Evolutionary conservation across 805 yeast genomes (phyloP).

Genomic region (Yamadazyma kitorensis): DNA sequence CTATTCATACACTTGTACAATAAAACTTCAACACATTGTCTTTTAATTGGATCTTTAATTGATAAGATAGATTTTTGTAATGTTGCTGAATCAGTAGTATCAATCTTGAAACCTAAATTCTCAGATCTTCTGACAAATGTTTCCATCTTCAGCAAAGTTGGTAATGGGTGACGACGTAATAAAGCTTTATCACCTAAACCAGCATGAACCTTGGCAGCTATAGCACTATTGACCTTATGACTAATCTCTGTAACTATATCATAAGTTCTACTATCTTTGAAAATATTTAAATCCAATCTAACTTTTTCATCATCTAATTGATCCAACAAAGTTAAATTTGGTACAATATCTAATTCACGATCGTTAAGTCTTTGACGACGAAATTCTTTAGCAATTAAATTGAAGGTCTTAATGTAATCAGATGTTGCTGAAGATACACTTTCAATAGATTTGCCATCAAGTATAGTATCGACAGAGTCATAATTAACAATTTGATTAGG

Average conservation of each 20-base stretch:
- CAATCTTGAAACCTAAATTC: conserved; percentile 64
- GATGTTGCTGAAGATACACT: conserved; percentile 53
- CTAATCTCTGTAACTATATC: conserved; percentile 70
- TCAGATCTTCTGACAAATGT: conserved; percentile 70
- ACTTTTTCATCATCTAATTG: conserved; percentile 85
- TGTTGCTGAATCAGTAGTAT: conserved; percentile 68
- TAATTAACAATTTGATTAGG: conserved; percentile 61
- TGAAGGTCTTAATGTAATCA: conserved; percentile 62
- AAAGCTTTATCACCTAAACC: conserved; percentile 78
- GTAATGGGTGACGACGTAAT: conserved; percentile 83
- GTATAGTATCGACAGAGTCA: conserved; percentile 53
- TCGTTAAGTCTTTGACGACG: conserved; percentile 64
- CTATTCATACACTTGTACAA: conserved; percentile 78
- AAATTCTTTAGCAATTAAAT: conserved; percentile 65
- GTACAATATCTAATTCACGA: conserved; percentile 43
- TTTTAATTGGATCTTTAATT: conserved; percentile 57
- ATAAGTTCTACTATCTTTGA: conserved; percentile 55
- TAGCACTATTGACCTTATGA: conserved; percentile 76
- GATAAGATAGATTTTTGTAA: conserved; percentile 67
- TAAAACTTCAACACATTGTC: conserved; percentile 76
- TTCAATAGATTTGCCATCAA: conserved; percentile 27
- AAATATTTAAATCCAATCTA: conserved; percentile 67
- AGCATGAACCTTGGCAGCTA: conserved; percentile 77
- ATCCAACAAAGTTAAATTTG: conserved; percentile 65
- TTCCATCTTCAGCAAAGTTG: conserved; percentile 77